Base-by-base conservation (phyloP, 2,329 filamentous ascomycete genomes). In the Thielaviopsis populi region DNA sequence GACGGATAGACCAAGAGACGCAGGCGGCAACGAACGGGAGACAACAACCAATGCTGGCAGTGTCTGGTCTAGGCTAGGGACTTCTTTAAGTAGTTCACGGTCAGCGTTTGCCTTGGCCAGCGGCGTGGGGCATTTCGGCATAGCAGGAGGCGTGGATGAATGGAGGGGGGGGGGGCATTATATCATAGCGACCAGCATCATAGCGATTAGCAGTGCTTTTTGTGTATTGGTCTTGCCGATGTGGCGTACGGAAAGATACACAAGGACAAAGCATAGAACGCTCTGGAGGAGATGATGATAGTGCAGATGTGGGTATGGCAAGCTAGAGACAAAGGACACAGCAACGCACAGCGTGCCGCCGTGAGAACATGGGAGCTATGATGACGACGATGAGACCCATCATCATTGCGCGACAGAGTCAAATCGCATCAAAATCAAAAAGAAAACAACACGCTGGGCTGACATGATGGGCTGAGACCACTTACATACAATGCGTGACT, bases 221-320 rank as follows among this genome's bases (percentile, higher is more conserved):
- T 56, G 50, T 56, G 50, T 33, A 27, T 17, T 56, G 50, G 50
- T 56, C 24, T 56, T 56, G 50, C 50, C 50, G 50, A 33, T 56
- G 50, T 56, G 50, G 50, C 50, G 50, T 56, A 10, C 24, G 27
- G 17, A 13, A 15, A 56, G 50, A 13, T 56, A 33, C 50, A 56
- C 50, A 56, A 56, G 17, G 15, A 17, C 50, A 56, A 56, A 56
- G 24, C 11, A 17, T 33, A 56, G 24, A 33, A 24, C 33, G n/a
- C 27, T 33, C 50, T 56, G 8, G 50, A 56, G 8, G 50, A 56
- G 50, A 54, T 30, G 11, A 30, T 54, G 50, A 54, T 54, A 30
- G 50, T 54, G 50, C 50, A 54, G 50, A 22, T 54, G 50, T 54
- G 50, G 22, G 50, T 54, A 54, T 54, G 50, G 50, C 50, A 54